Percentiles rank a stretch among this genome's conserved stretches.
Conservation (phyloP, 2,329 filamentous ascomycete genomes). For the Calonectria hongkongensis region DNA sequence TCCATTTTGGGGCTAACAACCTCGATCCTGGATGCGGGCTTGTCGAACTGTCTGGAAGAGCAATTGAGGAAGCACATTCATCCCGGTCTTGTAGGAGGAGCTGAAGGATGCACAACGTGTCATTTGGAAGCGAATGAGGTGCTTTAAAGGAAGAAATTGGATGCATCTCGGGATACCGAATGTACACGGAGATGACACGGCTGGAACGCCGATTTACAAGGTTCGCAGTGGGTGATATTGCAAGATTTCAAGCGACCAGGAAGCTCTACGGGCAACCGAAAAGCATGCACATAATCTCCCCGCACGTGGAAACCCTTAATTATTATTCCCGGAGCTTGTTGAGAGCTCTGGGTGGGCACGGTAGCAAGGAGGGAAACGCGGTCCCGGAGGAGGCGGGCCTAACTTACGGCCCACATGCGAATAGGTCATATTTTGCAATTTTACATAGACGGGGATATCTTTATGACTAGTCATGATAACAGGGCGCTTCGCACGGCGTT, state of each 20-base stretch:
- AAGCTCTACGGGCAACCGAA: background rate
- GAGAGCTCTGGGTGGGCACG: conserved; percentile 33
- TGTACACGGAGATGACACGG: conserved; percentile 42
- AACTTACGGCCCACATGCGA: conserved; percentile 40
- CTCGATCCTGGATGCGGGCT: conserved; percentile 35
- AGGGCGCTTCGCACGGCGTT: conserved; percentile 28
- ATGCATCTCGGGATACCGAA: background rate
- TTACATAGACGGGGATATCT: conserved; percentile 40
- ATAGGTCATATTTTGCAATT: conserved; percentile 33
- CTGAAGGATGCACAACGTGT: background rate
- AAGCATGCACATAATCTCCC: background rate
- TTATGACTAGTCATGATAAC: background rate
- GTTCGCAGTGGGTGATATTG: conserved; percentile 43
- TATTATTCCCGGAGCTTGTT: conserved; percentile 13
- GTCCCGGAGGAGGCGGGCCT: conserved; percentile 45
- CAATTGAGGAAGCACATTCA: conserved; percentile 15
- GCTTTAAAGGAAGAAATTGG: background rate
- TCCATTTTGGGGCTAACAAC: conserved; percentile 49
- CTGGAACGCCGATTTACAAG: conserved; percentile 18
- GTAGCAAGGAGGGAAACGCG: conserved; percentile 33
- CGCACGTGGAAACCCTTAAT: background rate
- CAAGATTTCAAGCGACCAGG: background rate
- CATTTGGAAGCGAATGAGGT: background rate
- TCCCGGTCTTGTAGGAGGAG: background rate
- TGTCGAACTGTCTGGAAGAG: background rate